phyloP scores from a whole-genome alignment of 805 yeast species.

The Ogataea haglerorum region DNA sequence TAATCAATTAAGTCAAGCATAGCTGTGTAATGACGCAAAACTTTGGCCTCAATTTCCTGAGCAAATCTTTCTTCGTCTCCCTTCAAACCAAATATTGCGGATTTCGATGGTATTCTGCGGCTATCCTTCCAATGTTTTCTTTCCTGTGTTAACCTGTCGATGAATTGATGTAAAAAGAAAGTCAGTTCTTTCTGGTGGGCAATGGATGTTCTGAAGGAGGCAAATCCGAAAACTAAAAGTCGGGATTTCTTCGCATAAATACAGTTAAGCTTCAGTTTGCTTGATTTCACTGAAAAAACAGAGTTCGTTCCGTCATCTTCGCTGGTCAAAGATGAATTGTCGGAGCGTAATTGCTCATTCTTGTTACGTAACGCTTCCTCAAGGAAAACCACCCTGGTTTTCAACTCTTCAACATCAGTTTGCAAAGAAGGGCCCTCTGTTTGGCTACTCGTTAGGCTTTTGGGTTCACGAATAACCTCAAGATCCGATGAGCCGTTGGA shows the following conservation, averaged over 20 bases:
- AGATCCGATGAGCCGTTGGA: not conserved
- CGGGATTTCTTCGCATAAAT: conserved; percentile 14
- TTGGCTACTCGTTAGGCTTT: no score
- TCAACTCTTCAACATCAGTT: conserved; percentile 12
- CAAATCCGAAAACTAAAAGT: conserved; percentile 12
- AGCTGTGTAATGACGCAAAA: conserved; percentile 18
- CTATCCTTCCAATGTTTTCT: conserved; percentile 19
- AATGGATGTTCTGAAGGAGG: conserved; percentile 12
- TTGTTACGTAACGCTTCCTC: conserved; percentile 7
- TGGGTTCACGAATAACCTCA: not conserved
- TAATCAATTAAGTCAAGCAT: conserved; percentile 21
- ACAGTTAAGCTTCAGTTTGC: conserved; percentile 9
- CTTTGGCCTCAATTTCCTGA: conserved; percentile 5
- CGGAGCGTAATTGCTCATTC: not conserved
- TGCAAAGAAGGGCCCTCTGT: conserved; percentile 1
- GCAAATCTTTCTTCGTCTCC: conserved; percentile 7
- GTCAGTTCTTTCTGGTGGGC: conserved; percentile 4
- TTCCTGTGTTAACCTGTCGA: conserved; percentile 5
- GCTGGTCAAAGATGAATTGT: no score
- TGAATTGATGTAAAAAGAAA: not conserved
- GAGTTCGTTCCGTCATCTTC: not conserved
- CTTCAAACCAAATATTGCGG: not conserved
- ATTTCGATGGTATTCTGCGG: not conserved
- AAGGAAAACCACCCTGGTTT: conserved; percentile 9
- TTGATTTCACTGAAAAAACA: conserved; percentile 8